Evolutionary conservation across 2,329 filamentous ascomycete species (phyloP), one percentile per base, ranked within the genome.

Genomic region (Onygena corvina): DNA sequence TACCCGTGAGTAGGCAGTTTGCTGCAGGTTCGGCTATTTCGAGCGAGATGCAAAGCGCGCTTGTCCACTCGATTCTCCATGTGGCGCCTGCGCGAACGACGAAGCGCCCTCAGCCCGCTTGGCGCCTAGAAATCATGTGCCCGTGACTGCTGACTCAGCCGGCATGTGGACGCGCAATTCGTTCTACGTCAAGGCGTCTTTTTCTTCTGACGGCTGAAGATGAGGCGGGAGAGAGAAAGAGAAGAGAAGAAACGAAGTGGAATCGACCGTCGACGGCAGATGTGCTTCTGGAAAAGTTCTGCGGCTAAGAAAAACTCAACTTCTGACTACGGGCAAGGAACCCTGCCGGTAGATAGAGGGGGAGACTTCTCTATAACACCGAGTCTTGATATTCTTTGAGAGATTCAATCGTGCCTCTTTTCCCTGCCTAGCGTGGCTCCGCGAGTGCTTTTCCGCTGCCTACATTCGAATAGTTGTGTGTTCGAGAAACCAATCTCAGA

Each of bases 341-440:
- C 21, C 21, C 38, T 23, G 25, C 18, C 21, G 9, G 2, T 23
- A 14, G 20, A 42, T 42, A 23, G 38, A 42, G 38, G n/a, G 38
- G 38, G 6, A 23, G n/a, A 12, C 11, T 42, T 25, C 38, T 23
- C n/a, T 7, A 16, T n/a, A 20, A 42, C 27, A 42, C n/a, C n/a
- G n/a, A n/a, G n/a, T n/a, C n/a, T n/a, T n/a, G n/a, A n/a, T n/a
- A n/a, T n/a, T n/a, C n/a, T n/a, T n/a, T n/a, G 27, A 27, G 38
- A 14, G 38, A 42, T 42, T 42, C 38, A 21, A 42, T n/a, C n/a
- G n/a, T n/a, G n/a, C n/a, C 20, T 29, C 27, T 25, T 42, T 42
- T 25, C n/a, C 9, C 12, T 27, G 14, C 33, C 23, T 7, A 25
- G n/a, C 21, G 1, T 20, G 7, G n/a, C 23, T 27, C 14, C 36